Conservation (phyloP, 2,329 filamentous ascomycete species). For the Penicillium sp. region DNA sequence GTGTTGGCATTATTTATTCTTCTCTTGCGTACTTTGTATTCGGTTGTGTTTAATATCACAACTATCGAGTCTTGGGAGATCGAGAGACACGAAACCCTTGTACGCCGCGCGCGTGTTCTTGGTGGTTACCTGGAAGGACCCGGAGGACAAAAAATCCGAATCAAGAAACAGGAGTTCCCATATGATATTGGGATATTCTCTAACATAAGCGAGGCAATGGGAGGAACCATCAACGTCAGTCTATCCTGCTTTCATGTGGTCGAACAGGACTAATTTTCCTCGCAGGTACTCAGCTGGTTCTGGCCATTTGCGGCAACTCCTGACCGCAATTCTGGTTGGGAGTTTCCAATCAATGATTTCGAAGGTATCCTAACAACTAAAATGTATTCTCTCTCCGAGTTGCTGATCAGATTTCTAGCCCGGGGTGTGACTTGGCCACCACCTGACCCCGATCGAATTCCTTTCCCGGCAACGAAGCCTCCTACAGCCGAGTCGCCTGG, state of each 20-base stretch:
- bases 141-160: constrained; percentile 51
- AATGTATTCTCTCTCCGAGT: not conserved
- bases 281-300: constrained; percentile 52
- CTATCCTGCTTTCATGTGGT: not conserved
- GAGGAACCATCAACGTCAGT: constrained; percentile 45
- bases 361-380: constrained; percentile 42
- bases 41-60: constrained; percentile 54
- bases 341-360: constrained; percentile 57
- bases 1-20: constrained; percentile 54
- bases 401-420: constrained; percentile 20
- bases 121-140: constrained; percentile 57
- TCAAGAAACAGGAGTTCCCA: constrained; percentile 59
- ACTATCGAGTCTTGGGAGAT: constrained; percentile 62
- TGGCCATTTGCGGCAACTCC: constrained; percentile 56
- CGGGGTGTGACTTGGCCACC: constrained; percentile 43
- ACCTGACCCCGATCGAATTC: constrained; percentile 48
- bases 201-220: constrained; percentile 58
- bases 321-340: constrained; percentile 42
- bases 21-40: constrained; percentile 52
- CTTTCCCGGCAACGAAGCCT: constrained; percentile 28
- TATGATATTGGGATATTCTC: constrained; percentile 60
- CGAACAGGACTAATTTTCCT: constrained; percentile 2
- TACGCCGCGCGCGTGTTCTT: constrained; percentile 45
- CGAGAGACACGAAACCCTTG: constrained; percentile 45
- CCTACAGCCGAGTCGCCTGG: constrained; percentile 23